Percentiles rank a stretch among this genome's conserved stretches.
Evolutionary conservation across 805 yeast genomes (phyloP).

Genomic region (Starmerella vaccinii): DNA sequence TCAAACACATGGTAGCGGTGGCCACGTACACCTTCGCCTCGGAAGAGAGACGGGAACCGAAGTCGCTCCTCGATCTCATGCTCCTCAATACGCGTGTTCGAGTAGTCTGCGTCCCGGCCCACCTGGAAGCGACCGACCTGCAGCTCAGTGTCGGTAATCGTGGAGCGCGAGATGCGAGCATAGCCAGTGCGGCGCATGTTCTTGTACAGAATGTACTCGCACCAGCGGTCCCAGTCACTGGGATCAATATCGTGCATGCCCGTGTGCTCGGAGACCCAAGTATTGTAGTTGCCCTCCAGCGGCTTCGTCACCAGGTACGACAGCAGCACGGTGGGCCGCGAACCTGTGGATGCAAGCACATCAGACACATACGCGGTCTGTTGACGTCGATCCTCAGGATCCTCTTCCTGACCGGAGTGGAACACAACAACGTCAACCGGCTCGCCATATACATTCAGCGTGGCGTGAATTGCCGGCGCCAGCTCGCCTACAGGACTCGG

Average conservation of each 20-base stretch:
- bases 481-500: slow-evolving; percentile 97
- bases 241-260: slow-evolving; percentile 93
- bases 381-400: slow-evolving; percentile 79
- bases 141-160: slow-evolving; percentile 93
- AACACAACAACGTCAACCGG: slow-evolving; percentile 86
- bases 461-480: slow-evolving; percentile 97
- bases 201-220: slow-evolving; percentile 88
- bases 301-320: slow-evolving; percentile 90
- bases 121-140: slow-evolving; percentile 88
- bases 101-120: slow-evolving; percentile 38
- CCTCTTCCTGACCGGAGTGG: slow-evolving; percentile 98
- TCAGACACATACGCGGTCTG: slow-evolving; percentile 69
- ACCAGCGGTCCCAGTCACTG: slow-evolving; percentile 86
- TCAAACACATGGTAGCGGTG: slow-evolving; percentile 92
- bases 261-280: slow-evolving; percentile 70
- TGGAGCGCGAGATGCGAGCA: slow-evolving; percentile 84
- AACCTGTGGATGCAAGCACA: slow-evolving; percentile 67
- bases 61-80: slow-evolving; percentile 46
- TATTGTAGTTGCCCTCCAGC: slow-evolving; percentile 78
- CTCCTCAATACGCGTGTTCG: slow-evolving; percentile 49
- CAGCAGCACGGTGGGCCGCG: slow-evolving; percentile 73
- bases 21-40: slow-evolving; percentile 88
- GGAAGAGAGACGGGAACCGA: slow-evolving; percentile 67
- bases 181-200: slow-evolving; percentile 80
- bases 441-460: slow-evolving; percentile 81